phyloP scores from a whole-genome alignment of 192 early-diverging fungal genomes.

The Diversispora epigaea region DNA sequence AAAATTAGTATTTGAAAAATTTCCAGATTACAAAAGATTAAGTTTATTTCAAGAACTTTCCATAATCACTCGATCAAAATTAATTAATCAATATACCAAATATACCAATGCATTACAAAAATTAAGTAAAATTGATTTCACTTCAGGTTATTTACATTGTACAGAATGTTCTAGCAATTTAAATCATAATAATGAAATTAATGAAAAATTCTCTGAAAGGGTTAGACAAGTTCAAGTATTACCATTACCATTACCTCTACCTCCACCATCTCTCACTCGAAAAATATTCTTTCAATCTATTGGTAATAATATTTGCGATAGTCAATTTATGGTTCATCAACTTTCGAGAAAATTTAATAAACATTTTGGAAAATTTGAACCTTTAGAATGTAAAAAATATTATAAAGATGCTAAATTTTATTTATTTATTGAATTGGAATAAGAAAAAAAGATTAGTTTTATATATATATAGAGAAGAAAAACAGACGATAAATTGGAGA shows the following conservation, averaged over 20 bases:
- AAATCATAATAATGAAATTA: conserved; percentile 8
- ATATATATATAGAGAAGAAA: no score
- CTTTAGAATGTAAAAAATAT: conserved; percentile 23
- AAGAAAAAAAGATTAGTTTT: no score
- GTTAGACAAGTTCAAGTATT: conserved; percentile 9
- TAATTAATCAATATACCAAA: background rate
- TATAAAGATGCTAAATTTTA: conserved; percentile 4
- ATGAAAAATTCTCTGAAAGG: conserved; percentile 3
- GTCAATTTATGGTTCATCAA: conserved; percentile 13
- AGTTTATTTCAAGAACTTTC: conserved; percentile 1
- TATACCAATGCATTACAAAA: background rate
- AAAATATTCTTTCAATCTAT: background rate
- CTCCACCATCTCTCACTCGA: background rate
- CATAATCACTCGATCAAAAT: background rate
- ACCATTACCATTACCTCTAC: background rate
- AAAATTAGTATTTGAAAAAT: conserved; percentile 16
- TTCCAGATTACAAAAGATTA: conserved; percentile 10
- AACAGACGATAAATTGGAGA: no score
- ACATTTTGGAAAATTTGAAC: conserved; percentile 16
- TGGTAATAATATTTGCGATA: conserved; percentile 8
- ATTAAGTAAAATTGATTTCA: conserved; percentile 13
- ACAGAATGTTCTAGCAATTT: background rate
- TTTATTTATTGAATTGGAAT: conserved; percentile 2
- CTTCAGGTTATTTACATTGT: conserved; percentile 15
- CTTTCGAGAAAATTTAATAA: conserved; percentile 18